Percentiles rank a stretch among this genome's conserved stretches.
These are phyloP conservation scores for Micractinium conductrix DNA, from an alignment of 139 green algal species.

Conservation along the genomic window DNA sequence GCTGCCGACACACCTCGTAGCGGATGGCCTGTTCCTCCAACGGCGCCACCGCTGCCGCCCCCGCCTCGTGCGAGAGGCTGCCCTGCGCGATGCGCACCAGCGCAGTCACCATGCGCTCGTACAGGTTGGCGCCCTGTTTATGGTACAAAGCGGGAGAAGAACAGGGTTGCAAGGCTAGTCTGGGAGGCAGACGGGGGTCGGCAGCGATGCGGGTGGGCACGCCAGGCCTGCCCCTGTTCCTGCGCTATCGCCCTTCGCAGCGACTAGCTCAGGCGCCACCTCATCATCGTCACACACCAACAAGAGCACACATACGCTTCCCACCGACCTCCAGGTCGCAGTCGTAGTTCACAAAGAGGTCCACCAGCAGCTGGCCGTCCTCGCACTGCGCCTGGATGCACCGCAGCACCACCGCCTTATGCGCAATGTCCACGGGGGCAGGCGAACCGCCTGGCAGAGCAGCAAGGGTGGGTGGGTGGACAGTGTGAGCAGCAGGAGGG, in stretches of 20 bases:
- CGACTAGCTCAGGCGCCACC: not conserved
- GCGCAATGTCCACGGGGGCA: constrained; percentile 45
- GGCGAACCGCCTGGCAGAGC: not conserved
- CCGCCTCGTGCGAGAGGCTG: constrained; percentile 15
- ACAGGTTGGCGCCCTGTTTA: constrained; percentile 80
- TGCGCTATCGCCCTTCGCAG: no score
- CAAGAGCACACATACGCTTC: not conserved
- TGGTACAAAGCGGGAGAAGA: constrained; percentile 71
- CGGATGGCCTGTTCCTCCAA: constrained; percentile 59
- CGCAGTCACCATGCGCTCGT: constrained; percentile 83
- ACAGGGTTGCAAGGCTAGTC: no score
- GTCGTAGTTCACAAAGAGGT: constrained; percentile 98
- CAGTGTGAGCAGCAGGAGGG: not conserved
- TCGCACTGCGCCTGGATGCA: constrained; percentile 76
- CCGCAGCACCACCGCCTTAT: constrained; percentile 67
- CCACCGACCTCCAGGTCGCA: constrained; percentile 86
- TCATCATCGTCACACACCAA: not conserved
- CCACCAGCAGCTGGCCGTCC: constrained; percentile 82
- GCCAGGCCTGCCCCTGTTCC: not conserved
- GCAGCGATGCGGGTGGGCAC: not conserved
- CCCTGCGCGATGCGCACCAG: constrained; percentile 83
- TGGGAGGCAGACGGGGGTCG: no score
- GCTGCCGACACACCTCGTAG: constrained; percentile 52
- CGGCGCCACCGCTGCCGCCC: constrained; percentile 9
- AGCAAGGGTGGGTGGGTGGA: not conserved